phyloP scores from a whole-genome alignment of 768 basidiomycete genomes.

The Omphalotus guepiniiformis region DNA sequence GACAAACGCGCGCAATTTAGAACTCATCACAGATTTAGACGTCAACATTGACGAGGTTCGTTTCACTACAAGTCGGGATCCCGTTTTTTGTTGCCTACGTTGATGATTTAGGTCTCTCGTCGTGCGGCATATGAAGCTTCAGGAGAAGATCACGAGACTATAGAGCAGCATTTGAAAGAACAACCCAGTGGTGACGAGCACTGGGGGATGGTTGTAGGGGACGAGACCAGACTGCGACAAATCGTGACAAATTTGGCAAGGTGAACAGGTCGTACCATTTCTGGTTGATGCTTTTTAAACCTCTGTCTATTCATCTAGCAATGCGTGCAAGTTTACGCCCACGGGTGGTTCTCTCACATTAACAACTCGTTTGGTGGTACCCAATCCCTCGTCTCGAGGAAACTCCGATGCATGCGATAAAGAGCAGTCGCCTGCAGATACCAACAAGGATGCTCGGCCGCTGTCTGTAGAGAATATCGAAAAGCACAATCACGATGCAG shows the following conservation, averaged over 20 bases:
- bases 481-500: constrained; percentile 17
- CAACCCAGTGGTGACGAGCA: constrained; percentile 26
- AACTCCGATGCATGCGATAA: background rate
- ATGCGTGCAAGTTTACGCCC: constrained; percentile 62
- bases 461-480: constrained; percentile 5
- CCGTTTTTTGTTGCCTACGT: background rate
- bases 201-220: constrained; percentile 59
- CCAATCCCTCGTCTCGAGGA: constrained; percentile 6
- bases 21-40: constrained; percentile 56
- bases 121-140: constrained; percentile 39
- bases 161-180: constrained; percentile 24
- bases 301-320: constrained; percentile 22
- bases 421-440: background rate
- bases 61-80: background rate
- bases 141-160: constrained; percentile 33
- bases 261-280: constrained; percentile 16
- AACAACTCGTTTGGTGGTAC: constrained; percentile 46
- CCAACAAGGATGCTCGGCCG: background rate
- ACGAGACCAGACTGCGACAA: constrained; percentile 65
- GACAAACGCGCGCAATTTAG: constrained; percentile 54
- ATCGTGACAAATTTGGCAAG: constrained; percentile 67
- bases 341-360: constrained; percentile 51
- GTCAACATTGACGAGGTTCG: constrained; percentile 44
- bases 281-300: background rate
- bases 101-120: constrained; percentile 42